Evolutionary conservation across 2,329 filamentous ascomycete species (phyloP).

Genomic region (Ophiostoma perfectum): DNA sequence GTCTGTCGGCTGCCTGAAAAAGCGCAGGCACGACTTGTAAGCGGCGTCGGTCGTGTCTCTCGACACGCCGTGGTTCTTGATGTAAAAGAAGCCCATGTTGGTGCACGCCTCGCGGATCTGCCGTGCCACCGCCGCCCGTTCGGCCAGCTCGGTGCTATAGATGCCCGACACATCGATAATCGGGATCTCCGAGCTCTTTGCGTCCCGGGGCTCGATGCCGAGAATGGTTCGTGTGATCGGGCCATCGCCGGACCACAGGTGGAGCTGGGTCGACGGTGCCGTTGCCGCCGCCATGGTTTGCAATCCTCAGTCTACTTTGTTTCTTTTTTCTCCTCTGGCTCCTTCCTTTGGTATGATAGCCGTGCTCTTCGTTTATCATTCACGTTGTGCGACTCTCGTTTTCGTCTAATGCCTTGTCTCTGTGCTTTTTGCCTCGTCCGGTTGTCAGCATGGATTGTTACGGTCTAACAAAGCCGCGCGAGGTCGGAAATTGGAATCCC

Average conservation of each 20-base stretch:
- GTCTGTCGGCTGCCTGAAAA: constrained; percentile 35
- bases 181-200: constrained; percentile 24
- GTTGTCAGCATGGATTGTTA: no score
- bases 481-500: neutral
- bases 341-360: neutral
- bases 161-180: constrained; percentile 22
- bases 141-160: constrained; percentile 15
- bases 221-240: constrained; percentile 37
- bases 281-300: neutral
- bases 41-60: constrained; percentile 30
- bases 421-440: neutral
- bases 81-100: constrained; percentile 52
- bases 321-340: neutral
- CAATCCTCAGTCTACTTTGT: neutral
- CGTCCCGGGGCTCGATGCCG: constrained; percentile 26
- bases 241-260: constrained; percentile 32
- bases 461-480: neutral
- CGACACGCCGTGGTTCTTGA: constrained; percentile 46
- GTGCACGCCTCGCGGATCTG: constrained; percentile 39
- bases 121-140: constrained; percentile 5
- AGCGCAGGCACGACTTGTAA: constrained; percentile 43
- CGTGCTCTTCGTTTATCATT: neutral
- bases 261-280: constrained; percentile 2
- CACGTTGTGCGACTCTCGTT: neutral
- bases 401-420: neutral